Conservation (phyloP, 257 asterid species). For the Datura wrightii region DNA sequence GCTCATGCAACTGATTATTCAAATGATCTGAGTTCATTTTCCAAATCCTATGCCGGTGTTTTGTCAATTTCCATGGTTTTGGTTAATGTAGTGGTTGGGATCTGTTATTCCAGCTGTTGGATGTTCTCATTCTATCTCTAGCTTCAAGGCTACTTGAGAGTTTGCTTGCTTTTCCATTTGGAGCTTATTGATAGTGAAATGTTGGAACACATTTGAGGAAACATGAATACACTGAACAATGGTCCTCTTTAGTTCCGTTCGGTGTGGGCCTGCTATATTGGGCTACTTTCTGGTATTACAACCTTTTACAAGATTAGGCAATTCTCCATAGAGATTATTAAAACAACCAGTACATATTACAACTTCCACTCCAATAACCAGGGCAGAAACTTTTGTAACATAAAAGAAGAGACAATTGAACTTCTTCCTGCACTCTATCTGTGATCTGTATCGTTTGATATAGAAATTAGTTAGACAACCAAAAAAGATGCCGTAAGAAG, state of each 20-base stretch:
- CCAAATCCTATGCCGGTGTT: neutral
- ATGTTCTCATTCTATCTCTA: neutral
- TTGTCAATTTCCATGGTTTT: neutral
- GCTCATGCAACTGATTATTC: conserved; percentile 1
- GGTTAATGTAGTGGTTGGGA: conserved; percentile 8
- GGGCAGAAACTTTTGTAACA: neutral
- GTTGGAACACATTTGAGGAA: neutral
- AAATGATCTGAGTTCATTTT: conserved; percentile 16
- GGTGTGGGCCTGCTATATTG: neutral
- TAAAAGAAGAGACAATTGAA: neutral
- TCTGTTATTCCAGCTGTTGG: neutral
- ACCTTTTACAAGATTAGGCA: neutral
- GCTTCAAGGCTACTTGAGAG: conserved; percentile 3
- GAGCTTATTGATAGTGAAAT: neutral
- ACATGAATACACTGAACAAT: conserved; percentile 4
- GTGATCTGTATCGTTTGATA: neutral
- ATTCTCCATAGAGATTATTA: neutral
- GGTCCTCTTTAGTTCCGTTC: neutral
- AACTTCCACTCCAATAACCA: neutral
- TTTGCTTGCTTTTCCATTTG: neutral
- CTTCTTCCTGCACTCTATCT: neutral
- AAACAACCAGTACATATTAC: neutral
- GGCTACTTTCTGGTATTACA: neutral
- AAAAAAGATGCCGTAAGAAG: neutral
- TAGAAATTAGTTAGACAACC: neutral